phyloP scores from a whole-genome alignment of 768 basidiomycete genomes.

The Boletellus sp. region DNA sequence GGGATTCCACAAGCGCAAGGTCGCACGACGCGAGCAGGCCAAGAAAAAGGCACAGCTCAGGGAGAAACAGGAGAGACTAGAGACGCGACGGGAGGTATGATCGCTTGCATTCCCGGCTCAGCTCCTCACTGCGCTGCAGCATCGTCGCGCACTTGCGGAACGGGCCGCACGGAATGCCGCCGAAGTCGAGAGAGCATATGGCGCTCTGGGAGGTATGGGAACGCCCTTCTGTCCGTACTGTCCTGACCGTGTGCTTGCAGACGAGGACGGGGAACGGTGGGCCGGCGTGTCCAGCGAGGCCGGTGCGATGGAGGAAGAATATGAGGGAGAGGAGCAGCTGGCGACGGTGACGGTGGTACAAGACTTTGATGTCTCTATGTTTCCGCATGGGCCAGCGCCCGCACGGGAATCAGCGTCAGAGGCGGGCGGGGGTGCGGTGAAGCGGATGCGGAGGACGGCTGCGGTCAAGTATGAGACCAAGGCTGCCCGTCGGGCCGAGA shows the following conservation, averaged over 20 bases:
- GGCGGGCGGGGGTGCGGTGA: conserved; percentile 10
- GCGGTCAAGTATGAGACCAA: conserved; percentile 67
- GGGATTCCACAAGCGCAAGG: conserved; percentile 90
- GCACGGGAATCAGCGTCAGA: conserved; percentile 5
- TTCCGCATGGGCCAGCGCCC: conserved; percentile 45
- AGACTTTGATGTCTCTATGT: conserved; percentile 75
- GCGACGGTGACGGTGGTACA: conserved; percentile 91
- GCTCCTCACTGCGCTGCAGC: conserved; percentile 42
- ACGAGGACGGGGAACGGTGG: conserved; percentile 45
- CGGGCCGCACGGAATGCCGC: conserved; percentile 74
- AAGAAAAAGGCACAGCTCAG: conserved; percentile 69
- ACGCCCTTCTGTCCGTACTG: background rate
- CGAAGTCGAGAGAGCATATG: conserved; percentile 72
- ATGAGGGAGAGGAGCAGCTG: conserved; percentile 77
- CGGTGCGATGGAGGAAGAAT: conserved; percentile 58
- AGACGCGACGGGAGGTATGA: conserved; percentile 74
- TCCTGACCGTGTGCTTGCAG: conserved; percentile 16
- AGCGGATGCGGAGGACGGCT: conserved; percentile 22
- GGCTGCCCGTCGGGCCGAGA: conserved; percentile 57
- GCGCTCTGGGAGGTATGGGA: conserved; percentile 43
- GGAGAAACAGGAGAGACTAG: conserved; percentile 71
- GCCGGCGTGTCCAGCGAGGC: conserved; percentile 37
- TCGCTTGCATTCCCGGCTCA: conserved; percentile 1
- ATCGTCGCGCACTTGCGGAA: conserved; percentile 73
- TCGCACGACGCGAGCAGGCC: conserved; percentile 76